A percentile compares a stretch with the other conserved stretches of the same genome.
phyloP scores from a whole-genome alignment of 495 filamentous ascomycete species.

The Lineolata rhizophorae region DNA sequence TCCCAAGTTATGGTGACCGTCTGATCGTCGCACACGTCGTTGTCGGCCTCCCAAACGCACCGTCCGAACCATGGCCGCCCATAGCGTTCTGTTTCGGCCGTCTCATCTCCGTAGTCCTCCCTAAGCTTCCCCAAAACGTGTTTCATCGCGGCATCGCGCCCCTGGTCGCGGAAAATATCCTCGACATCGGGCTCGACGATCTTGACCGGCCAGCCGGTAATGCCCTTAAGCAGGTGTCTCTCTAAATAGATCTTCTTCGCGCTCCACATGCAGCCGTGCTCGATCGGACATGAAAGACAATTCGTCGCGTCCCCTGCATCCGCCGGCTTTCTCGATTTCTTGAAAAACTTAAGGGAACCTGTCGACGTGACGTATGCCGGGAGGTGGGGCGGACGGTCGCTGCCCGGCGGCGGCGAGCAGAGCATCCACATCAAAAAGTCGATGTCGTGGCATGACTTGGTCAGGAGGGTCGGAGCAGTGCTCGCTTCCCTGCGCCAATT shows the following conservation, averaged over 20 bases:
- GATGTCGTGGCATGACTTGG: conserved; percentile 89
- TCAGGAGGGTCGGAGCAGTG: conserved; percentile 58
- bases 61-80: conserved; percentile 66
- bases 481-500: conserved; percentile 73
- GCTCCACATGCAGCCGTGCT: conserved; percentile 56
- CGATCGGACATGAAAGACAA: conserved; percentile 58
- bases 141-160: conserved; percentile 20
- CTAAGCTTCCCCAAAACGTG: conserved; percentile 29
- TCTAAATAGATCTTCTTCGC: conserved; percentile 59
- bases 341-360: conserved; percentile 56
- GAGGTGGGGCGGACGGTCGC: conserved; percentile 31
- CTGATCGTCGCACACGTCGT: conserved; percentile 83
- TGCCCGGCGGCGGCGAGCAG: conserved; percentile 33
- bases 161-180: conserved; percentile 25
- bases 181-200: conserved; percentile 87
- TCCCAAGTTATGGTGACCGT: conserved; percentile 73
- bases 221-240: conserved; percentile 32
- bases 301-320: conserved; percentile 62
- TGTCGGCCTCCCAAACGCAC: conserved; percentile 84
- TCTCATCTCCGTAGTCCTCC: conserved; percentile 40
- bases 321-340: conserved; percentile 44
- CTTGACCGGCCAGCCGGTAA: conserved; percentile 58
- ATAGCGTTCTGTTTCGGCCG: conserved; percentile 31
- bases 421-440: conserved; percentile 81
- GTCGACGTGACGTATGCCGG: conserved; percentile 50